Base-by-base conservation (phyloP, 2,329 filamentous ascomycete genomes). In the Canariomyces notabilis region DNA sequence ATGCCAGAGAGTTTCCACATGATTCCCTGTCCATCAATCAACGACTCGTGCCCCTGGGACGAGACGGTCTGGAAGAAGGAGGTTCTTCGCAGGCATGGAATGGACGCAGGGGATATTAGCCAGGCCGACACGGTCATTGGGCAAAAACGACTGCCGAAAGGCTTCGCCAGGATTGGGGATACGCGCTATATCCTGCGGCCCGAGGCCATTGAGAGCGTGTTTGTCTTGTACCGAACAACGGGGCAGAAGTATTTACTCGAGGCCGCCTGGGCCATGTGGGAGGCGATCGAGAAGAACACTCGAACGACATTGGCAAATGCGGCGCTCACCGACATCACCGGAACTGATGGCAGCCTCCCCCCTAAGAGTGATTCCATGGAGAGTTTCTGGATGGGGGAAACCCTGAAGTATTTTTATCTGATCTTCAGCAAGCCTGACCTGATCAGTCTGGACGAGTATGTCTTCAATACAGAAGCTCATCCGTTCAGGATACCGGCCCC, bases 81-180 rank as follows among this genome's bases (percentile, higher is more conserved):
- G 71, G 2, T 43, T 3, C 15, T 44, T n/a, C 77, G 45, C 29
- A 29, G 9, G 26, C 14, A 29, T 12, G 26, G 26, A 8, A 8
- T 8, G 9, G 15, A 21, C 5, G 22, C 48, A 2, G 23, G 39
- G 21, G 43, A 46, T 9, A 11, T 29, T 1, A 19, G 41, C 5
- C 11, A 31, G 21, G 44, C 46, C n/a, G 37, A 52, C 12, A 29
- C 46, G 1, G 16, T 44, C 14, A 48, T 54, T 11, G 16, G 26
- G 1, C 6, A 9, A 14, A 48, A 48, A 9, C 11, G 42, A 7
- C 46, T 75, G 2, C 65, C 67, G 4, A 73, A 75, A 6, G 86
- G 87, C 0, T 89, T 87, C 62, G 81, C 74, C 39, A 76, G 80
- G 52, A 67, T 67, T 8, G 71, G 65, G 0, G 74, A 78, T 42